phyloP scores from a whole-genome alignment of 192 early-diverging fungal genomes.

The Coemansia sp. region DNA sequence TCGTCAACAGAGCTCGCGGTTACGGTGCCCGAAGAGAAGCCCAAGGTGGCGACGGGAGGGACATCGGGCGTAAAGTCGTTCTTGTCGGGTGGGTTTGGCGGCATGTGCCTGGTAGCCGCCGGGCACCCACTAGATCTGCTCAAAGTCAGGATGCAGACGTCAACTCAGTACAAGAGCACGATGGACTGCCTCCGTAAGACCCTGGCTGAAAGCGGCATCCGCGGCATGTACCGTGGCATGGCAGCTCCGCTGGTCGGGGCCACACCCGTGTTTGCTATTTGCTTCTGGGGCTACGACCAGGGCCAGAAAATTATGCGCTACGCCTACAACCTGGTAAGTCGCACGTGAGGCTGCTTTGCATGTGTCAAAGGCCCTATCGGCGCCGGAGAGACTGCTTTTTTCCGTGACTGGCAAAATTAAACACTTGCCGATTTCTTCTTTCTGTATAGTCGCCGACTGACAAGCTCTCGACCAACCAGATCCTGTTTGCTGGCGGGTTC shows the following conservation, averaged over 20 bases:
- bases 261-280: slow-evolving; percentile 94
- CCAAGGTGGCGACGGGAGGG: slow-evolving; percentile 13
- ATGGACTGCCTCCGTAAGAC: slow-evolving; percentile 91
- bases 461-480: slow-evolving; percentile 68
- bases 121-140: slow-evolving; percentile 86
- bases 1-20: slow-evolving; percentile 19
- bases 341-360: slow-evolving; percentile 9
- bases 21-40: neutral
- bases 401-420: neutral
- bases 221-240: slow-evolving; percentile 96
- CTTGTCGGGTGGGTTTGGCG: slow-evolving; percentile 90
- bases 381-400: neutral
- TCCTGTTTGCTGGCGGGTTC: slow-evolving; percentile 87
- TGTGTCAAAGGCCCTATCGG: slow-evolving; percentile 7
- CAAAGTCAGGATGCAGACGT: slow-evolving; percentile 95
- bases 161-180: slow-evolving; percentile 80
- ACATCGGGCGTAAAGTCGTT: slow-evolving; percentile 75
- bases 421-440: neutral
- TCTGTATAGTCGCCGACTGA: slow-evolving; percentile 36
- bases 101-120: slow-evolving; percentile 70
- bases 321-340: slow-evolving; percentile 42
- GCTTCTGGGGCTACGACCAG: slow-evolving; percentile 76
- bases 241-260: slow-evolving; percentile 87
- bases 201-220: slow-evolving; percentile 83
- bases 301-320: slow-evolving; percentile 52